A percentile compares a stretch with the other conserved stretches of the same genome.
Evolutionary conservation across 2,329 filamentous ascomycete species (phyloP).

Genomic region (Fusarium algeriense): DNA sequence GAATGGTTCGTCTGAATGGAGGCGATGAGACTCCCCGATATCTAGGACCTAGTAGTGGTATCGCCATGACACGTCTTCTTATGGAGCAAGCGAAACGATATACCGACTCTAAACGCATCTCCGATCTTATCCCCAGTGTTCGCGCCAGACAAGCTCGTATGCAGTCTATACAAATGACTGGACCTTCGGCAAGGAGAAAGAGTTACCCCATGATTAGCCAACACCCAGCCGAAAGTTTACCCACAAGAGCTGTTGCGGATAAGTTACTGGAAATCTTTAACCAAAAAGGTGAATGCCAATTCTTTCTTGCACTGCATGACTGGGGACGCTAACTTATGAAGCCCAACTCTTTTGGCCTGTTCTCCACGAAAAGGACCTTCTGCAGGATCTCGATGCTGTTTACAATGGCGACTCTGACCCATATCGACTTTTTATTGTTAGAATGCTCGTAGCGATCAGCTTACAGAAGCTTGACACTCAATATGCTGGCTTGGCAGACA

Average conservation of each 20-base stretch:
- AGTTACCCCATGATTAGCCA: slow-evolving; percentile 92
- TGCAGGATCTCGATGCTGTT: slow-evolving; percentile 81
- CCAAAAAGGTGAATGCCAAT: slow-evolving; percentile 74
- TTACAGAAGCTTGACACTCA: slow-evolving; percentile 90
- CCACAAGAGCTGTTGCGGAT: slow-evolving; percentile 79
- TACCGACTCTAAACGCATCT: slow-evolving; percentile 90
- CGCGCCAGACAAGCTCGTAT: slow-evolving; percentile 66
- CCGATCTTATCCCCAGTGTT: slow-evolving; percentile 86
- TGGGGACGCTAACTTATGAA: slow-evolving; percentile 52
- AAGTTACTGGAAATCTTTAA: slow-evolving; percentile 87
- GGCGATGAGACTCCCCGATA: slow-evolving; percentile 89
- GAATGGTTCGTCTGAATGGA: slow-evolving; percentile 85
- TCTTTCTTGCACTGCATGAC: neutral
- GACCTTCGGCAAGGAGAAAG: slow-evolving; percentile 75
- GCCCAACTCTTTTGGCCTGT: slow-evolving; percentile 90
- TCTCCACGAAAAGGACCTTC: slow-evolving; percentile 85
- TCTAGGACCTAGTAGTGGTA: slow-evolving; percentile 92
- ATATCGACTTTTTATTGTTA: slow-evolving; percentile 87
- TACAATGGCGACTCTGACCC: slow-evolving; percentile 81
- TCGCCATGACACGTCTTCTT: slow-evolving; percentile 91
- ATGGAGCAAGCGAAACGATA: slow-evolving; percentile 98
- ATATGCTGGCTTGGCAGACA: slow-evolving; percentile 94
- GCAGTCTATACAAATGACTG: slow-evolving; percentile 70
- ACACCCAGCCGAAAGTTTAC: slow-evolving; percentile 80
- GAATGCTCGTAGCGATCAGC: slow-evolving; percentile 94